Evolutionary conservation across 1,139 yeast species (phyloP), one percentile per base, ranked within the genome.

Genomic region (Kodamaea fungicola): DNA sequence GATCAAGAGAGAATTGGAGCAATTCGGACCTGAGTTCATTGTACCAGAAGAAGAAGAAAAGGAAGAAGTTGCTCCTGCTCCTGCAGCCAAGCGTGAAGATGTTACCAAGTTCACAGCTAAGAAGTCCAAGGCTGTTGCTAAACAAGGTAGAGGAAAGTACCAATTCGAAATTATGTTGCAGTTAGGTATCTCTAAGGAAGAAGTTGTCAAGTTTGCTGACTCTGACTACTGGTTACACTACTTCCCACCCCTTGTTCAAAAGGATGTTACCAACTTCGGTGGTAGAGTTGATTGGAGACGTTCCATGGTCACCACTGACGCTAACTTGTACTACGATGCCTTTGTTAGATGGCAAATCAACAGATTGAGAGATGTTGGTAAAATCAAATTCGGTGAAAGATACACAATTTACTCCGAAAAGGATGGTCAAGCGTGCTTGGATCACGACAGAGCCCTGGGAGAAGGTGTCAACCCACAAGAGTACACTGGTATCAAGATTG

Each of bases 381-480:
- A 89, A 68, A 89, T 92, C 67, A 92, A 90, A 72, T 92, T 92
- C 54, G 99, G 98, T 62, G 95, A 92, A 71, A 83, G 99, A 70
- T 88, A 89, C 73, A 94, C 99, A 49, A 88, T 92, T 53, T 92
- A 87, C 68, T 90, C 97, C 30, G 96, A 90, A 58, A 90, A 86
- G 69, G 98, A 92, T 66, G 97, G 97, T 44, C 99, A 92, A 71
- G 95, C 98, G 33, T 92, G 99, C 74, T 90, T 92, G 89, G 98
- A 92, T 65, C 99, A 92, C 64, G 99, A 92, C 66, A 84, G 99
- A 75, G 84, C 78, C 63, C 79, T 92, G 36, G 99, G 99, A 59
- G 99, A 92, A 71, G 98, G 95, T 61, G 90, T 92, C 36, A 78
- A 83, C 50, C 97, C 98, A 31, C 98, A 94, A 66, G 98, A 92